phyloP scores from a whole-genome alignment of 306 rosid species.

The Gleditsia sinensis region DNA sequence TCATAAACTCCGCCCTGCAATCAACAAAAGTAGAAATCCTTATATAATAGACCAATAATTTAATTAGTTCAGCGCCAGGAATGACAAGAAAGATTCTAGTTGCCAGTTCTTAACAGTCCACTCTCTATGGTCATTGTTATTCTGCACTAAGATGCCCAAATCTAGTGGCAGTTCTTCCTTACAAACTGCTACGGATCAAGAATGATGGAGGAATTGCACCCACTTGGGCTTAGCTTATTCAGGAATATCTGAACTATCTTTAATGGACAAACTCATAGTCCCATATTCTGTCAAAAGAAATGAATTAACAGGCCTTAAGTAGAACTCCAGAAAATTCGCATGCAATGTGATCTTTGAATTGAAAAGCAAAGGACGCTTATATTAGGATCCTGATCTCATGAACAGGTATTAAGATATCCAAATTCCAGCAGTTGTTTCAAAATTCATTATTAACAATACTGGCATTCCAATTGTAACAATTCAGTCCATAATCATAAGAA shows the following conservation, averaged over 20 bases:
- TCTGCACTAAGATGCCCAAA: not conserved
- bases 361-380: not conserved
- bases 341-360: not conserved
- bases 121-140: not conserved
- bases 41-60: not conserved
- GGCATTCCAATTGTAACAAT: not conserved
- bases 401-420: not conserved
- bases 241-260: not conserved
- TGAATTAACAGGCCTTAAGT: not conserved
- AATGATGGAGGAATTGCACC: not conserved
- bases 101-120: too few relatives aligned
- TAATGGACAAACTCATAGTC: not conserved
- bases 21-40: slow-evolving; percentile 12
- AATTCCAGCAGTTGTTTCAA: not conserved
- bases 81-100: not conserved
- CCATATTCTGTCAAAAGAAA: too few relatives aligned
- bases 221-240: not conserved
- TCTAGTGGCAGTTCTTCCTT: too few relatives aligned
- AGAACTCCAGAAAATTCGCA: not conserved
- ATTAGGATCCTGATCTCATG: too few relatives aligned
- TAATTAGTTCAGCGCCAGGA: not conserved
- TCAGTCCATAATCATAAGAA: not conserved
- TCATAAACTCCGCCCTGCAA: slow-evolving; percentile 67
- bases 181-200: too few relatives aligned
- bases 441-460: too few relatives aligned